A percentile compares a stretch with the other conserved stretches of the same genome.
Conservation (phyloP, 2,329 filamentous ascomycete species). For the Tolypocladium amazonense region DNA sequence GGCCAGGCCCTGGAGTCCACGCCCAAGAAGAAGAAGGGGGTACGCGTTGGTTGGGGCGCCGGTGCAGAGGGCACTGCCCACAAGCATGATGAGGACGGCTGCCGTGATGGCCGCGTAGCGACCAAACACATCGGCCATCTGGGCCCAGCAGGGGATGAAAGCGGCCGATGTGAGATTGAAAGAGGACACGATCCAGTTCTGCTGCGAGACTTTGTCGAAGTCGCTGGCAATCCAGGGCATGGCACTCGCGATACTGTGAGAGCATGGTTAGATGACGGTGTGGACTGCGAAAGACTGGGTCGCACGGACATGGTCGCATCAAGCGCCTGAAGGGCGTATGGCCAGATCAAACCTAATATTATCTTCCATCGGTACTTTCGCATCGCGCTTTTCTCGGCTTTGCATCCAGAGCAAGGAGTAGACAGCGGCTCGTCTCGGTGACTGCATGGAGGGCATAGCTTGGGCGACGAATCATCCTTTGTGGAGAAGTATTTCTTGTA, state of each 20-base stretch:
- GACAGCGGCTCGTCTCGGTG: constrained; percentile 10
- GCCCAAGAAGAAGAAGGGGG: constrained; percentile 49
- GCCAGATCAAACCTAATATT: constrained; percentile 45
- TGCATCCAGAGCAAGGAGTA: constrained; percentile 17
- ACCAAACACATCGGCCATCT: constrained; percentile 55
- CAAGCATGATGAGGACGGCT: constrained; percentile 43
- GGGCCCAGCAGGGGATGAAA: constrained; percentile 56
- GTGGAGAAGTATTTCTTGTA: neutral
- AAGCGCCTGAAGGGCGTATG: constrained; percentile 51
- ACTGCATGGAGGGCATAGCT: constrained; percentile 5
- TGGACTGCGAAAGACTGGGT: neutral
- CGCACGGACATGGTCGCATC: constrained; percentile 48
- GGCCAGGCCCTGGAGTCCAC: constrained; percentile 51
- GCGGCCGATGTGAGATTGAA: constrained; percentile 58
- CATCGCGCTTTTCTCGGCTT: constrained; percentile 20
- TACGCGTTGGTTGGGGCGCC: constrained; percentile 43
- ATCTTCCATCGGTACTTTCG: constrained; percentile 45
- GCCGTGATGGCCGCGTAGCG: constrained; percentile 47
- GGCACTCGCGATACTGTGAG: constrained; percentile 21
- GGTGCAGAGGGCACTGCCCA: constrained; percentile 53
- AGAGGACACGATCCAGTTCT: constrained; percentile 60
- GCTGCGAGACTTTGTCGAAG: constrained; percentile 47
- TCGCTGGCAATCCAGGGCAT: constrained; percentile 48
- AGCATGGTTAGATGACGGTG: neutral
- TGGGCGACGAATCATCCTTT: neutral